A percentile compares a stretch with the other conserved stretches of the same genome.
These are phyloP conservation scores for Populus hybrid DNA, from an alignment of 441 rosid genomes.

Conservation along the genomic window DNA sequence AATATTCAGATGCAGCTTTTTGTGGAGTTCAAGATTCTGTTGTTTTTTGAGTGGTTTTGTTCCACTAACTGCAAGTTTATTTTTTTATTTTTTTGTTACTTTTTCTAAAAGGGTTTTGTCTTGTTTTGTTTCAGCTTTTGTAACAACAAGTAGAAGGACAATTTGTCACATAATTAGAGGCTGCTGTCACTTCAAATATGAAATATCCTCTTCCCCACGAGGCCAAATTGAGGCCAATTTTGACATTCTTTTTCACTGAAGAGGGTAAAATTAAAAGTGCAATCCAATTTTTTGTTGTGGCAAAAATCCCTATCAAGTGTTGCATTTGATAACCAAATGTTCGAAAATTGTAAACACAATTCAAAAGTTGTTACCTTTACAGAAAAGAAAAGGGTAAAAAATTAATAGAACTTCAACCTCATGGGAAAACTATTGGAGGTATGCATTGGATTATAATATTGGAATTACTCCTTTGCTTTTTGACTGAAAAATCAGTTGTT, in stretches of 20 bases:
- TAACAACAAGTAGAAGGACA: neutral
- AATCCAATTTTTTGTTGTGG: neutral
- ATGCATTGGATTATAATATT: too few relatives aligned
- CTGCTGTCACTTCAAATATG: neutral
- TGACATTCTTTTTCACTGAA: neutral
- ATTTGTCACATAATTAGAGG: neutral
- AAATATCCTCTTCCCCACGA: neutral
- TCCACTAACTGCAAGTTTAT: constrained; percentile 23
- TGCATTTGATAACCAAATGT: too few relatives aligned
- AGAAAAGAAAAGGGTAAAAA: too few relatives aligned
- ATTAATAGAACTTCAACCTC: too few relatives aligned
- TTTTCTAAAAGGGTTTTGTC: neutral
- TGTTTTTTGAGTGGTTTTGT: constrained; percentile 1
- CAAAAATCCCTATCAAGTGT: neutral
- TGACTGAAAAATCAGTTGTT: too few relatives aligned
- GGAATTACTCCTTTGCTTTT: too few relatives aligned
- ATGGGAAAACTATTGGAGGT: too few relatives aligned
- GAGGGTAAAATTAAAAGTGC: neutral
- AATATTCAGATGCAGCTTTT: constrained; percentile 13
- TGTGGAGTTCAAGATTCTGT: constrained; percentile 17
- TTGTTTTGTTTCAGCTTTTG: neutral
- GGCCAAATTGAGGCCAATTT: neutral
- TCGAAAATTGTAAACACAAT: neutral
- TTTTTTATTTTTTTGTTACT: too few relatives aligned
- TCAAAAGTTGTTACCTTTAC: too few relatives aligned